phyloP scores from a whole-genome alignment of 2,329 filamentous ascomycete species.

The Aschersonia sp. region DNA sequence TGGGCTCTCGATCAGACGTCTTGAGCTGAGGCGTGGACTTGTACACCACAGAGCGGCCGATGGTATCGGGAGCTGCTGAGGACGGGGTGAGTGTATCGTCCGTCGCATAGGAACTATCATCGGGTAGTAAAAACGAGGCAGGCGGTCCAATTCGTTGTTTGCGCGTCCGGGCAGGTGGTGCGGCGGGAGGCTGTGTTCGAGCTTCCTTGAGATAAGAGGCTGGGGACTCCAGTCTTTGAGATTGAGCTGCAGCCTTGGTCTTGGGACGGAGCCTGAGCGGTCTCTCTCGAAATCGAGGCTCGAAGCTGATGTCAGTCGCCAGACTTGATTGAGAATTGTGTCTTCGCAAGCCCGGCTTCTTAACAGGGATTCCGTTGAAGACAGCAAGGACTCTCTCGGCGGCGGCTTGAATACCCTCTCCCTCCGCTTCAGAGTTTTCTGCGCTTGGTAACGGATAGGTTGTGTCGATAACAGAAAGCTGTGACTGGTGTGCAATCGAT shows the following conservation, averaged over 20 bases:
- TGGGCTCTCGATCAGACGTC: constrained; percentile 18
- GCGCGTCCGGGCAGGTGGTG: constrained; percentile 2
- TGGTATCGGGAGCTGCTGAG: neutral
- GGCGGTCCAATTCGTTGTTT: constrained; percentile 10
- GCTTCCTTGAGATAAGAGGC: constrained; percentile 10
- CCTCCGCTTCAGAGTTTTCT: constrained; percentile 4
- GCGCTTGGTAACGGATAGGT: constrained; percentile 1
- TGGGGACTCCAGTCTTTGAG: neutral
- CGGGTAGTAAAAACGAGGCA: constrained; percentile 5
- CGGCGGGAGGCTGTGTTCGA: constrained; percentile 6
- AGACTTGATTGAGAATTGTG: constrained; percentile 6
- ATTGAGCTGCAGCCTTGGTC: constrained; percentile 4
- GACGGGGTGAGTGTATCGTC: neutral
- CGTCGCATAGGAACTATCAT: neutral
- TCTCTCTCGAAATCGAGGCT: constrained; percentile 24
- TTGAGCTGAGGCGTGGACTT: constrained; percentile 3
- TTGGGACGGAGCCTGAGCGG: constrained; percentile 14
- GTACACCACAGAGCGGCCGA: constrained; percentile 4
- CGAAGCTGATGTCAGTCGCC: constrained; percentile 10
- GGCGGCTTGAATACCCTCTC: constrained; percentile 6
- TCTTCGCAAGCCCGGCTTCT: constrained; percentile 5
- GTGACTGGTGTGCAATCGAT: neutral
- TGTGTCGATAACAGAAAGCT: neutral
- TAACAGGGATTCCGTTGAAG: constrained; percentile 7
- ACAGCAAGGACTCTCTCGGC: constrained; percentile 8